Evolutionary conservation across 331 rosid genomes (phyloP).

Genomic region (Prunus yedoensis): DNA sequence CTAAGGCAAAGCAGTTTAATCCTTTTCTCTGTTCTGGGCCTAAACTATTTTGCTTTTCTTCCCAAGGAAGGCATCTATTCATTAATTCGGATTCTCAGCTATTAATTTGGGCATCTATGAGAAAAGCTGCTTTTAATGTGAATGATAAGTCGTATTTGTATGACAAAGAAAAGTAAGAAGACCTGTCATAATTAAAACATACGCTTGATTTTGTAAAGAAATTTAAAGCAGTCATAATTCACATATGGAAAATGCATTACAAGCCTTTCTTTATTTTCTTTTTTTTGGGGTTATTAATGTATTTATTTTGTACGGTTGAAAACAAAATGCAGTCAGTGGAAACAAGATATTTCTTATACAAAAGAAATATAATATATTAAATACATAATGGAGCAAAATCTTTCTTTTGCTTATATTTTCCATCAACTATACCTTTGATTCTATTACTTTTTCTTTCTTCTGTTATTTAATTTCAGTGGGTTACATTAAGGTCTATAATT

Average conservation of each 20-base stretch:
- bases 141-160: background rate
- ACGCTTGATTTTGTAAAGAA: background rate
- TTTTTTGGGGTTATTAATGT: background rate
- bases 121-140: background rate
- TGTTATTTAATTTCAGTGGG: no score
- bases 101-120: background rate
- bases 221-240: background rate
- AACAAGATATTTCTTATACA: no score
- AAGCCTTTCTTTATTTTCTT: background rate
- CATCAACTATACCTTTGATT: background rate
- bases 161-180: background rate
- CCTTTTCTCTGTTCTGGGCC: background rate
- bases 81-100: background rate
- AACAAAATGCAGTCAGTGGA: no score
- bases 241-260: background rate
- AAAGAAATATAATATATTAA: no score
- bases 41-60: background rate
- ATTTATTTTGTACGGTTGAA: no score
- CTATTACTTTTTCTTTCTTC: background rate
- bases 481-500: no score
- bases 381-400: no score
- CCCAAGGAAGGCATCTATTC: no score
- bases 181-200: background rate
- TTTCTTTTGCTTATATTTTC: no score
- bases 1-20: background rate